Conservation (phyloP, 1,139 yeast species). For the Sugiyamaella neomexicana region DNA sequence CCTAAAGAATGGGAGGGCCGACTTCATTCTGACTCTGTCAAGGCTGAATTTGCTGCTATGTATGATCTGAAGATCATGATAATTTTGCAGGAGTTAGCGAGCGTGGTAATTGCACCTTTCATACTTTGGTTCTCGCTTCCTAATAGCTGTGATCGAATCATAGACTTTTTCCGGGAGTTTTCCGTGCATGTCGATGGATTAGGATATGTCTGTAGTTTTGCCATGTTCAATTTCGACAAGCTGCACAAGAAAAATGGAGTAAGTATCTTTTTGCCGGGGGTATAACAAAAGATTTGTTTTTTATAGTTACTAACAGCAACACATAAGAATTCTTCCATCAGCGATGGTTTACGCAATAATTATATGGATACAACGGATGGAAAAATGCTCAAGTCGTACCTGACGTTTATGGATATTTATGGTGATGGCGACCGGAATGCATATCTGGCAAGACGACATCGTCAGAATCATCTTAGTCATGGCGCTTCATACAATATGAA, state of each 20-base stretch:
- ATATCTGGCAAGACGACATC: slow-evolving; percentile 5
- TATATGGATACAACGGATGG: slow-evolving; percentile 62
- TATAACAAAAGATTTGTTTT: neutral
- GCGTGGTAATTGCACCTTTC: slow-evolving; percentile 82
- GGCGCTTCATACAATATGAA: neutral
- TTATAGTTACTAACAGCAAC: slow-evolving; percentile 3
- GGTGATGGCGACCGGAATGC: slow-evolving; percentile 43
- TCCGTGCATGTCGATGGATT: slow-evolving; percentile 90
- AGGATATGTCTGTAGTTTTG: slow-evolving; percentile 92
- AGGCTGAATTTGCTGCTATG: slow-evolving; percentile 74
- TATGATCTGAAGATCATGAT: slow-evolving; percentile 73
- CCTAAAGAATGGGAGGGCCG: slow-evolving; percentile 85
- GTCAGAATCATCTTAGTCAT: neutral
- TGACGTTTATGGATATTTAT: slow-evolving; percentile 83
- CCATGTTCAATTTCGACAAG: slow-evolving; percentile 76
- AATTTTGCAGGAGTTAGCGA: slow-evolving; percentile 74
- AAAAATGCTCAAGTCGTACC: slow-evolving; percentile 88
- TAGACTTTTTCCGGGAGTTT: slow-evolving; percentile 87
- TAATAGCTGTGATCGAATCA: slow-evolving; percentile 64
- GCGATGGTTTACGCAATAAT: slow-evolving; percentile 28
- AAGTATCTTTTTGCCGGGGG: slow-evolving; percentile 13
- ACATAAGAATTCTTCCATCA: slow-evolving; percentile 20
- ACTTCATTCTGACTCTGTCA: slow-evolving; percentile 70
- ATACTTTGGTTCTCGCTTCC: slow-evolving; percentile 83
- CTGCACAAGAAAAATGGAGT: slow-evolving; percentile 17